Evolutionary conservation across 2,329 filamentous ascomycete species (phyloP).

Genomic region (Trichophyton equinum): DNA sequence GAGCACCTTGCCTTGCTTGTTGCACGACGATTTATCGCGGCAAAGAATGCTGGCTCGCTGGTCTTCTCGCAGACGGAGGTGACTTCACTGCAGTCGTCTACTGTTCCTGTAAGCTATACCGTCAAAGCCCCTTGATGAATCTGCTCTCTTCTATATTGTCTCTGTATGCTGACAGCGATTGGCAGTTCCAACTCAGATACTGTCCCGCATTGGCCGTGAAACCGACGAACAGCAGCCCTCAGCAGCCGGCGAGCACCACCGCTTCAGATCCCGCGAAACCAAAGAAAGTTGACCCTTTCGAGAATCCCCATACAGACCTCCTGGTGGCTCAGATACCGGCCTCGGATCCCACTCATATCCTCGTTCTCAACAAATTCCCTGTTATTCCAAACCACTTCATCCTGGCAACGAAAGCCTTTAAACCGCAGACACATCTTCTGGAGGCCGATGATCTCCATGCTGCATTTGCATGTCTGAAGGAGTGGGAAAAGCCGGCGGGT

Average conservation of each 20-base stretch:
- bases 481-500: constrained; percentile 22
- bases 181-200: constrained; percentile 37
- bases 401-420: constrained; percentile 34
- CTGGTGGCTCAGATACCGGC: constrained; percentile 30
- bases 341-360: constrained; percentile 24
- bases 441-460: constrained; percentile 32
- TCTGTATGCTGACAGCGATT: background rate
- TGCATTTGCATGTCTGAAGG: constrained; percentile 31
- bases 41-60: constrained; percentile 27
- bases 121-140: background rate
- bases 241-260: constrained; percentile 10
- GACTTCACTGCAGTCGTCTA: constrained; percentile 23
- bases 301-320: constrained; percentile 31
- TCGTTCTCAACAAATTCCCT: constrained; percentile 39
- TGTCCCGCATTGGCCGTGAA: constrained; percentile 38
- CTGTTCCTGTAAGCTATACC: constrained; percentile 22
- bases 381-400: constrained; percentile 40
- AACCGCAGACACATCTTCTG: constrained; percentile 33
- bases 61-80: constrained; percentile 31
- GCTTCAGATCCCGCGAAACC: constrained; percentile 4
- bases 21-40: constrained; percentile 23
- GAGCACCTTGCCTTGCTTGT: constrained; percentile 28
- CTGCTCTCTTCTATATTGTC: background rate
- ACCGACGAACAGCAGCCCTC: constrained; percentile 17
- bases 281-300: constrained; percentile 33